phyloP scores from a whole-genome alignment of 176 grass and related monocot species.

The Hyparrhenia diplandra region DNA sequence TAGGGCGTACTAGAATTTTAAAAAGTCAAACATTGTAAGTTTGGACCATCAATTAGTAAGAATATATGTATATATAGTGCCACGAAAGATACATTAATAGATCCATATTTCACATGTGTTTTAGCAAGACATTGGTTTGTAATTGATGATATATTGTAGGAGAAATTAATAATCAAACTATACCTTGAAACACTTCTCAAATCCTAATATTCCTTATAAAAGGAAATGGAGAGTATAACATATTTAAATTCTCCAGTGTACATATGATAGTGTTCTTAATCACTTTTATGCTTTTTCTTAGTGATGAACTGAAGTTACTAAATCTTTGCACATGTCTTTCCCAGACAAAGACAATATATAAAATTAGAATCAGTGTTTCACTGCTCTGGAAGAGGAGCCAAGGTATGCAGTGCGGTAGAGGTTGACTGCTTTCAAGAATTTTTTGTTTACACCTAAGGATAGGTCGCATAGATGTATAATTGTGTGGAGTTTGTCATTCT shows the following conservation, averaged over 20 bases:
- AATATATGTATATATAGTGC: not conserved
- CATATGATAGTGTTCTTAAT: not conserved
- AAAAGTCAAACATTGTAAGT: not conserved
- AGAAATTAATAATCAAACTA: not conserved
- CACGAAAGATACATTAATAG: not conserved
- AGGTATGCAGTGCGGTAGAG: not conserved
- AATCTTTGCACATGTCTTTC: not conserved
- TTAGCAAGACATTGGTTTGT: not conserved
- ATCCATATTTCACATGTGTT: not conserved
- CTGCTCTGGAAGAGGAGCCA: not conserved
- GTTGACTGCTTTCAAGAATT: not conserved
- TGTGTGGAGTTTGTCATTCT: not conserved
- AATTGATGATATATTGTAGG: not conserved
- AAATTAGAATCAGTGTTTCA: not conserved
- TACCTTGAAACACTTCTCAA: not conserved
- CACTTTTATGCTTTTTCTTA: not conserved
- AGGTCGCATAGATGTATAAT: not conserved
- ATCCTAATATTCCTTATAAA: not conserved
- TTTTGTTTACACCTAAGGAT: not conserved
- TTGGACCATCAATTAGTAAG: not conserved
- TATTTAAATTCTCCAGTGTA: not conserved
- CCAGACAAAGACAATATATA: not conserved
- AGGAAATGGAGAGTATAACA: not conserved
- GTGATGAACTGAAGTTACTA: not conserved
- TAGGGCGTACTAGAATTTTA: not conserved